Base-by-base conservation (phyloP, 2,329 filamentous ascomycete genomes). In the Clarireedia paspali region DNA sequence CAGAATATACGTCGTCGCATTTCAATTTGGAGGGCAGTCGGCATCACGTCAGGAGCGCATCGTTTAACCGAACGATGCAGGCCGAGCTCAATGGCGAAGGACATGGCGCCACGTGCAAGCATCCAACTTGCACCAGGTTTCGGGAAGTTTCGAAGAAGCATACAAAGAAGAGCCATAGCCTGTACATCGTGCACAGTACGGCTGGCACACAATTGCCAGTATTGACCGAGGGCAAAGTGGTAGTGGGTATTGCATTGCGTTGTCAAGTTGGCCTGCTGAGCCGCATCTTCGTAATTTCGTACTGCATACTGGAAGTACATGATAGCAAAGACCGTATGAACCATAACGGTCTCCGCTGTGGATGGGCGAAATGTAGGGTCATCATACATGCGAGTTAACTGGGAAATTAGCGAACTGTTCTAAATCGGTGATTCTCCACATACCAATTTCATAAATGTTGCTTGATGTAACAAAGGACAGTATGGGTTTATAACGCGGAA, bases 1-100 rank as follows among this genome's bases (percentile, higher is more conserved):
- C 88, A 95, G 75, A 89, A 95, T 0, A 84, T 77, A 15, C 89
- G 79, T 71, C 91, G 91, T 24, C 89, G 80, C 70, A 91, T 78
- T 68, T 95, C 89, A 57, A 88, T 81, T 5, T 87, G 81, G 1
- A 91, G 76, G n/a, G 72, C 67, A 64, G 76, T 79, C 6, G 73
- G 69, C 30, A 72, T 72, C 1, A 69, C 64, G 1, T 73, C 69
- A 14, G 74, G 69, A 17, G 72, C 71, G 76, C 80, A 82, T 47
- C 78, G 77, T 60, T 82, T 85, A 12, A 79, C 77, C n/a, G 84
- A 84, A 42, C 88, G 79, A 68, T 95, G 88, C 39, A 94, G 74
- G 17, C 88, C 85, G 40, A 90, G 73, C 63, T 94, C 89, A 38
- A 92, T 78, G 9, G 88, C 88, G 30, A 87, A 74, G 5, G 82